Evolutionary conservation across 1,139 yeast species (phyloP).

Genomic region (Kodamaea arcana): DNA sequence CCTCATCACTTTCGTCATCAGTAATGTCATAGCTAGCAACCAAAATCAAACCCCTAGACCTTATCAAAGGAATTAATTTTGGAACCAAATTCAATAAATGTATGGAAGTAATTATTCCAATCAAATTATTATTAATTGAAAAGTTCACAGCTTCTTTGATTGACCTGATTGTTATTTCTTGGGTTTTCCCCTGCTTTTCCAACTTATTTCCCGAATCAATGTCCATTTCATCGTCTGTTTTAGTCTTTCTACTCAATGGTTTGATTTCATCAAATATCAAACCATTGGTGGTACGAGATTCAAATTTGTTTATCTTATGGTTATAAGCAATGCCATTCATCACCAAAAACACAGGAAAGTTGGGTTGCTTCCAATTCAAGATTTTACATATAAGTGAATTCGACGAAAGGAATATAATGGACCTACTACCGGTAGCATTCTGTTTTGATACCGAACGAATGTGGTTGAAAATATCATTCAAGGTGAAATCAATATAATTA

Average conservation of each 20-base stretch:
- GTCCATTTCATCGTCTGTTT: conserved; percentile 6
- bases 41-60: conserved; percentile 76
- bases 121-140: conserved; percentile 74
- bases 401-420: conserved; percentile 78
- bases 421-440: conserved; percentile 35
- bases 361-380: conserved; percentile 97
- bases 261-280: conserved; percentile 25
- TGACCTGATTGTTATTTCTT: conserved; percentile 42
- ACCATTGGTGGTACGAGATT: conserved; percentile 43
- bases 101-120: conserved; percentile 78
- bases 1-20: conserved; percentile 28
- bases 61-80: conserved; percentile 66
- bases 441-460: conserved; percentile 50
- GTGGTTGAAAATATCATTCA: conserved; percentile 73
- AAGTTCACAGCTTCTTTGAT: conserved; percentile 55
- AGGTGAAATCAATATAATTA: conserved; percentile 67
- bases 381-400: conserved; percentile 88
- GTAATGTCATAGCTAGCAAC: conserved; percentile 56
- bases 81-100: conserved; percentile 72
- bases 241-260: conserved; percentile 4
- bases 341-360: conserved; percentile 86
- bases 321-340: conserved; percentile 62
- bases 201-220: conserved; percentile 14
- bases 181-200: conserved; percentile 18
- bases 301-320: conserved; percentile 24